Evolutionary conservation across 2,329 filamentous ascomycete species (phyloP).

Genomic region (Penicillium sp.): DNA sequence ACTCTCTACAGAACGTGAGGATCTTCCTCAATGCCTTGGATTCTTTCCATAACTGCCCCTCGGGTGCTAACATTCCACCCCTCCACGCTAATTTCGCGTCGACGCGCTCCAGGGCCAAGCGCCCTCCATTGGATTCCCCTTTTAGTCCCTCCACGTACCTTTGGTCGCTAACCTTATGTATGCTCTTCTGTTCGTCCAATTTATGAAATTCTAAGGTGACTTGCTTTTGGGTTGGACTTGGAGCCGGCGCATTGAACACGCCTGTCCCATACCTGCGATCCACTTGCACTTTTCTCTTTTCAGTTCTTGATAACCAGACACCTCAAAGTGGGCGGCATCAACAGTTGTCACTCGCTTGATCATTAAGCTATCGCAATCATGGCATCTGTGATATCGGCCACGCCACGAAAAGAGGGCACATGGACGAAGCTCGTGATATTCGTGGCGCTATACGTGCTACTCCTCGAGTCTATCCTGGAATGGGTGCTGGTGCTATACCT

Average conservation of each 20-base stretch:
- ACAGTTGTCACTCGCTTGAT: neutral
- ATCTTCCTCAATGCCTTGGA: constrained; percentile 13
- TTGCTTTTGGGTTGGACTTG: constrained; percentile 11
- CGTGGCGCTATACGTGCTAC: constrained; percentile 35
- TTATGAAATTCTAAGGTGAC: constrained; percentile 7
- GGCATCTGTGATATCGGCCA: constrained; percentile 16
- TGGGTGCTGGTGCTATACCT: constrained; percentile 37
- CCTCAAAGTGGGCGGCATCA: neutral
- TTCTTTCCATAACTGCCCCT: constrained; percentile 24
- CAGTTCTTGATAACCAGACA: neutral
- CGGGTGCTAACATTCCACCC: constrained; percentile 26
- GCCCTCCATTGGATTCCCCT: constrained; percentile 15
- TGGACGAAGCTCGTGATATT: constrained; percentile 41
- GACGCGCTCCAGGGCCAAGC: constrained; percentile 20
- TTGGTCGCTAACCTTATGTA: neutral
- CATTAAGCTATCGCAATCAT: constrained; percentile 7
- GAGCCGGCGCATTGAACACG: constrained; percentile 5
- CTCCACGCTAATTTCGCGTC: constrained; percentile 27
- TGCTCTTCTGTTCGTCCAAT: constrained; percentile 1
- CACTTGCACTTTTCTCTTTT: neutral
- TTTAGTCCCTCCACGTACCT: constrained; percentile 14
- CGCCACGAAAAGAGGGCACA: constrained; percentile 28
- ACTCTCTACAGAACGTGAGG: neutral
- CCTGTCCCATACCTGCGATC: neutral
- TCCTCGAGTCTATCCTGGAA: constrained; percentile 38